phyloP scores from a whole-genome alignment of 2,329 filamentous ascomycete species.

The Diplodia seriata region DNA sequence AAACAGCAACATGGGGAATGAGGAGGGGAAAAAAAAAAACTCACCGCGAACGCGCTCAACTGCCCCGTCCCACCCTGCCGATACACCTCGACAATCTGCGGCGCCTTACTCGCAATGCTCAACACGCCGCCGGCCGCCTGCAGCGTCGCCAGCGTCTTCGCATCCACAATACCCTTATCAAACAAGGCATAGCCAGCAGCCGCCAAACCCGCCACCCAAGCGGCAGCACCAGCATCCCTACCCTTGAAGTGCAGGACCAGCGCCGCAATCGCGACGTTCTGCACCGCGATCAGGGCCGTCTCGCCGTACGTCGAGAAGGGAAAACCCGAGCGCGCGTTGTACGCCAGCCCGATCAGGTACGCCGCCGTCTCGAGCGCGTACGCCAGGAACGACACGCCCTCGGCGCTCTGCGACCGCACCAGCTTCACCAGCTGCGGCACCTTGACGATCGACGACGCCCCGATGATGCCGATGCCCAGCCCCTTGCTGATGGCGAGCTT shows the following conservation, averaged over 20 bases:
- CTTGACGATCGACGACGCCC: conserved; percentile 89
- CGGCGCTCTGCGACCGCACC: conserved; percentile 76
- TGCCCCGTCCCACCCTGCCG: conserved; percentile 88
- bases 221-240: conserved; percentile 69
- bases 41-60: conserved; percentile 92
- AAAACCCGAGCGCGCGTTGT: conserved; percentile 89
- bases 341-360: conserved; percentile 88
- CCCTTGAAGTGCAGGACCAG: conserved; percentile 86
- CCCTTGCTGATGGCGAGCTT: conserved; percentile 91
- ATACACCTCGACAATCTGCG: conserved; percentile 89
- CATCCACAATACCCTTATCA: conserved; percentile 67
- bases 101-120: conserved; percentile 87
- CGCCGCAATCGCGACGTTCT: conserved; percentile 89
- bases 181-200: conserved; percentile 74
- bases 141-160: conserved; percentile 72
- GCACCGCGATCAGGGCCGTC: conserved; percentile 86
- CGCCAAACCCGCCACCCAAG: conserved; percentile 79
- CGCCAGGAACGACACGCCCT: conserved; percentile 85
- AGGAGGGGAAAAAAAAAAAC: conserved; percentile 47
- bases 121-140: conserved; percentile 85
- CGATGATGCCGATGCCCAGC: conserved; percentile 92
- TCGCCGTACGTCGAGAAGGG: conserved; percentile 98
- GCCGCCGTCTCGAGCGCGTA: conserved; percentile 90
- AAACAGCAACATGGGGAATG: background rate
- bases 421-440: conserved; percentile 97